Base-by-base conservation (phyloP, 345 rosid species). In the Gossypium turneri region DNA sequence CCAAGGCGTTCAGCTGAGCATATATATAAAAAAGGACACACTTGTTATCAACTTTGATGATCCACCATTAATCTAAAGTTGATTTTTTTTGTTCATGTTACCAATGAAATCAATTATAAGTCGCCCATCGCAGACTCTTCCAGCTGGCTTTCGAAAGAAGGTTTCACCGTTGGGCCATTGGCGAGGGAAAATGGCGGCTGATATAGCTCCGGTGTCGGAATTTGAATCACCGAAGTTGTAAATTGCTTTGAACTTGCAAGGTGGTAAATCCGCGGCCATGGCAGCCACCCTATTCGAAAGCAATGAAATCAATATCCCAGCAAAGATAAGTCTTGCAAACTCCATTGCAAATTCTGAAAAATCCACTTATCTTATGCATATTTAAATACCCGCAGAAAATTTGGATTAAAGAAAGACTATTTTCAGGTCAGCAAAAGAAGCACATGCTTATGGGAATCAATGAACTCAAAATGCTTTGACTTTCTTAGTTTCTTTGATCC, bases 221-320 rank as follows among this genome's bases (percentile, higher is more conserved):
- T 91, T 91, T 7, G 98, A 93, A 59, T 93, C 98, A 7, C 98
- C 98, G 43, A 91, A 93, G 83, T 93, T 93, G 86, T 91, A 91
- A 50, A 93, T 86, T 20, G 95, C 95, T 15, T 88, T 87, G 55
- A 93, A 91, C 11, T 68, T 79, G 72, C 98, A 90, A 2, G 74
- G 78, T 0, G 80, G 79, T 50, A 76, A 57, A 48, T 41, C 20
- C 64, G 62, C 77, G 48, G 45, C 56, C 45, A 9, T 50, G 44
- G 34, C 83, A 56, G 51, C 72, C 38, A 38, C 47, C 25, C 9
- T 57, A 72, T 69, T 69, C n/a, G 82, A 59, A 52, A 81, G 0
- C 52, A 38, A 64, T 48, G 50, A 52, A 65, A 74, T 16, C 43
- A 64, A 50, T 12, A 74, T 38, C 20, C 44, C 71, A 50, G 62